Percentiles rank a stretch among this genome's conserved stretches.
These are phyloP conservation scores for Chenopodium album DNA, from an alignment of 148 eudicot genomes.

Conservation along the genomic window DNA sequence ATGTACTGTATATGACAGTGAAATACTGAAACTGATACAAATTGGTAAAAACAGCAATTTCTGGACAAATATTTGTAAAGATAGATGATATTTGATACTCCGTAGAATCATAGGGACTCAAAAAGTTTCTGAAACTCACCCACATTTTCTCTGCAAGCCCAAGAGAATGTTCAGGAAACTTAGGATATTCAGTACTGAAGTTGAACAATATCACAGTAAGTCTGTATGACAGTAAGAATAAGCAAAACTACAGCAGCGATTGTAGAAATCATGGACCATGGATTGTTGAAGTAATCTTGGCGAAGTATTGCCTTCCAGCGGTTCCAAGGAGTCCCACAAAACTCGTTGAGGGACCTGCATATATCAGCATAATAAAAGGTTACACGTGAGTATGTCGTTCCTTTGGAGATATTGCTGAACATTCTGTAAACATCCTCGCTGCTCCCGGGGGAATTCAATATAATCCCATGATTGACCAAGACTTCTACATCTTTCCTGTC, in stretches of 20 bases:
- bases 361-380: conserved; percentile 36
- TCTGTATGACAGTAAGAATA: conserved; percentile 37
- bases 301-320: conserved; percentile 39
- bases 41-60: background rate
- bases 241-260: conserved; percentile 36
- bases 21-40: background rate
- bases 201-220: conserved; percentile 33
- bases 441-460: conserved; percentile 35
- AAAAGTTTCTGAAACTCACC: background rate
- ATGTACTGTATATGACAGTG: background rate
- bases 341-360: conserved; percentile 26
- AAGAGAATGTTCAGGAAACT: background rate
- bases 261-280: conserved; percentile 40
- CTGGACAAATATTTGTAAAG: background rate
- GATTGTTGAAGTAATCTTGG: conserved; percentile 42
- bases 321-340: conserved; percentile 32
- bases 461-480: conserved; percentile 33
- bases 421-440: conserved; percentile 31
- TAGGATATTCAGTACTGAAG: conserved; percentile 17
- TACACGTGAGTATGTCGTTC: conserved; percentile 31
- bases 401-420: conserved; percentile 36
- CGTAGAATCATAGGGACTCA: no score
- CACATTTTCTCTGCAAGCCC: background rate
- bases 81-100: no score
- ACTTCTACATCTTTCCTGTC: conserved; percentile 35